Conservation (phyloP, 2,329 filamentous ascomycete genomes). For the Dactylellina parvicollis region DNA sequence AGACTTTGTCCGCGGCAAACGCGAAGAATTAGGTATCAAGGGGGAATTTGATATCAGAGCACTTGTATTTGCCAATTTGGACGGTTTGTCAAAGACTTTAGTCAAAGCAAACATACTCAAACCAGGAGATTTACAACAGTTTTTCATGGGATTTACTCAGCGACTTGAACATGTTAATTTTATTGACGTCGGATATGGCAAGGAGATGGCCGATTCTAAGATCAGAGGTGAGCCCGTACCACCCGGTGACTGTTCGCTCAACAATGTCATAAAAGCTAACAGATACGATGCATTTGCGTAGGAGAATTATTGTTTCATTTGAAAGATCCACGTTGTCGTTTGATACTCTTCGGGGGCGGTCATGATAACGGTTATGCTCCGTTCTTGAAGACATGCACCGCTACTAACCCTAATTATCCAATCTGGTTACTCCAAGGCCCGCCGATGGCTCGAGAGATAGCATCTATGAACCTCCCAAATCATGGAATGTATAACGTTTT, state of each 20-base stretch:
- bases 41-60: constrained; percentile 64
- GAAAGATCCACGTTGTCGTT: constrained; percentile 70
- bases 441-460: constrained; percentile 27
- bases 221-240: constrained; percentile 66
- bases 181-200: constrained; percentile 70
- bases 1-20: constrained; percentile 36
- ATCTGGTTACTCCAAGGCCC: constrained; percentile 50
- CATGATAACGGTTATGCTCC: constrained; percentile 71
- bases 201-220: constrained; percentile 70
- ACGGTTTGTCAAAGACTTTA: constrained; percentile 64
- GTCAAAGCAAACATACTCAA: constrained; percentile 61
- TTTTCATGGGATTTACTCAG: constrained; percentile 72
- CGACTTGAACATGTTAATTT: constrained; percentile 71
- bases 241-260: neutral
- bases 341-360: constrained; percentile 71
- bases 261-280: neutral
- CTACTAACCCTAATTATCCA: constrained; percentile 43
- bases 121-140: constrained; percentile 65
- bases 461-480: constrained; percentile 33
- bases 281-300: constrained; percentile 27
- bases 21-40: constrained; percentile 50
- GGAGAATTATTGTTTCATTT: constrained; percentile 62
- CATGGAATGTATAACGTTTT: constrained; percentile 28
- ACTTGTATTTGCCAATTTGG: constrained; percentile 65
- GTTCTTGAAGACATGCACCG: constrained; percentile 66